Base-by-base conservation (phyloP, 768 basidiomycete species). In the Boletellus sp. region DNA sequence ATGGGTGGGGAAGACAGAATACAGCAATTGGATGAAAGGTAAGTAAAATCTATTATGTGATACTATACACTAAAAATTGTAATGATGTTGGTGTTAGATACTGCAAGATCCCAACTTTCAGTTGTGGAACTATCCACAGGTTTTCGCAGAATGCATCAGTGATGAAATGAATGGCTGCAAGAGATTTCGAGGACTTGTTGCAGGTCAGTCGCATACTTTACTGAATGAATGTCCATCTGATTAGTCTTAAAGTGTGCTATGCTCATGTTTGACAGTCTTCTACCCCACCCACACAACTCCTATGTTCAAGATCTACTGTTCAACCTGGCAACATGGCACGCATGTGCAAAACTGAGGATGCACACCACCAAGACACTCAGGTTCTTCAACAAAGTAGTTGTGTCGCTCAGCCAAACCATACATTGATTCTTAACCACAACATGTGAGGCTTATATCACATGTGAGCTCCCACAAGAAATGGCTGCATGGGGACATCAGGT, bases 321-420 rank as follows among this genome's bases (percentile, higher is more conserved):
- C 48, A 54, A 51, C 4, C 42, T 66, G 0, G 60, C 57, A 10
- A 63, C 58, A 2, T 74, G 72, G 72, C 71, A 72, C 58, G 65
- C 52, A 0, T 53, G 61, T 3, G 69, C 64, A 0, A 74, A 73
- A 47, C 57, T 74, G 2, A 59, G 64, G 0, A 26, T 67, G 0
- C 71, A 70, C 44, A 69, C 69, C 0, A 51, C 58, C 6, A 26
- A 26, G 53, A 66, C 24, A 34, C 66, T 38, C 20, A 3, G 0
- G 23, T 31, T 16, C 52, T 69, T 72, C 9, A 60, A 20, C n/a
- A 23, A 0, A 45, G 57, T 12, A 56, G 65, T 24, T 45, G 35
- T 3, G 13, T 17, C 26, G 5, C 50, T 71, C 1, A 57, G 66
- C 0, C 24, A 46, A 12, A 23, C 20, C 0, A 10, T 69, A 3